These are phyloP conservation scores for Aspergillus fumigatus DNA, from an alignment of 2,329 filamentous ascomycete species.

Conservation along the genomic window DNA sequence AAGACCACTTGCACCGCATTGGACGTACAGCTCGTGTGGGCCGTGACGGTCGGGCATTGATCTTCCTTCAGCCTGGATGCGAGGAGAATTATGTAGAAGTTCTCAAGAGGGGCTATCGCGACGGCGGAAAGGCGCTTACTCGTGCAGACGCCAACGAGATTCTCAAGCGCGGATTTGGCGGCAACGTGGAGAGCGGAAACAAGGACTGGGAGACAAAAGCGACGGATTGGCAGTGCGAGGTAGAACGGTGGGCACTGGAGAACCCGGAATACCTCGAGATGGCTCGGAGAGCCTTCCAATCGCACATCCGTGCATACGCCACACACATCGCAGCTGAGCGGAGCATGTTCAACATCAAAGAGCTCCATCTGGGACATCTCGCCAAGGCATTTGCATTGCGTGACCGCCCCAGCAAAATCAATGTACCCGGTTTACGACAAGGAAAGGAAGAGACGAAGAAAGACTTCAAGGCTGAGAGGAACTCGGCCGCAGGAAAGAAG, in stretches of 20 bases:
- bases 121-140: slow-evolving; percentile 59
- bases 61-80: slow-evolving; percentile 85
- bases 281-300: slow-evolving; percentile 81
- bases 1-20: slow-evolving; percentile 91
- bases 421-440: slow-evolving; percentile 47
- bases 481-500: slow-evolving; percentile 31
- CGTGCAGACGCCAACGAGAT: slow-evolving; percentile 62
- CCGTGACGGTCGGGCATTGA: slow-evolving; percentile 74
- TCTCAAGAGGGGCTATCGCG: slow-evolving; percentile 66
- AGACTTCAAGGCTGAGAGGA: slow-evolving; percentile 43
- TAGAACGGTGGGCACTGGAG: slow-evolving; percentile 62
- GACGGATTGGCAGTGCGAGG: slow-evolving; percentile 63
- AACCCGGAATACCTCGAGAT: slow-evolving; percentile 69
- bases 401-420: slow-evolving; percentile 80
- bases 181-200: slow-evolving; percentile 35
- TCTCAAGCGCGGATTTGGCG: slow-evolving; percentile 60
- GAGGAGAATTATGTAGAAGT: slow-evolving; percentile 88
- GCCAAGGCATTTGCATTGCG: slow-evolving; percentile 90
- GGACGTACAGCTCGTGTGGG: slow-evolving; percentile 93
- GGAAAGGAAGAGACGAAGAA: slow-evolving; percentile 45
- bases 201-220: slow-evolving; percentile 61
- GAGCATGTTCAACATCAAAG: slow-evolving; percentile 83
- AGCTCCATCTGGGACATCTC: slow-evolving; percentile 84
- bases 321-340: slow-evolving; percentile 87
- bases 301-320: slow-evolving; percentile 88